Evolutionary conservation across 192 early-diverging fungal species (phyloP).

Genomic region (Linnemannia exigua): DNA sequence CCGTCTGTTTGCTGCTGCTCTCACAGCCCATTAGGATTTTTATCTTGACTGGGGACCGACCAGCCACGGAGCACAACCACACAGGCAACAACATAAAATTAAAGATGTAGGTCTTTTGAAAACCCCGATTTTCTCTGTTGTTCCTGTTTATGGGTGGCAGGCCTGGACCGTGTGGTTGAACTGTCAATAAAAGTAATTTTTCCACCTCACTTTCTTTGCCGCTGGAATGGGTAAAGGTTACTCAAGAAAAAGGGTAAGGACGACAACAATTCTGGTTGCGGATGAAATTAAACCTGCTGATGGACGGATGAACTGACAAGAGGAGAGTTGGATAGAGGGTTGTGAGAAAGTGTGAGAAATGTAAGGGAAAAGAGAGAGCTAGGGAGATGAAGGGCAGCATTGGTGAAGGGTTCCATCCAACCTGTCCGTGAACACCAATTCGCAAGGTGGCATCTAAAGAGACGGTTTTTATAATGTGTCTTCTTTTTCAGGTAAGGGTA

Average conservation of each 20-base stretch:
- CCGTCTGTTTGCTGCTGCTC: background rate
- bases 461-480: background rate
- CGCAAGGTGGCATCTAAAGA: background rate
- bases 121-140: background rate
- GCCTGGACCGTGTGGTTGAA: background rate
- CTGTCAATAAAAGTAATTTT: background rate
- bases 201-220: background rate
- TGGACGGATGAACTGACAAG: background rate
- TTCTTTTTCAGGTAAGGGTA: background rate
- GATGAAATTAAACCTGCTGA: background rate
- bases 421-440: background rate
- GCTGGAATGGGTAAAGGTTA: background rate
- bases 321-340: background rate
- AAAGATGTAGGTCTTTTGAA: background rate
- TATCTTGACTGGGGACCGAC: no score
- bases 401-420: background rate
- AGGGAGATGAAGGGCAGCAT: no score
- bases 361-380: no score
- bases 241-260: background rate
- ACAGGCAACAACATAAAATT: no score
- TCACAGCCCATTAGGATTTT: no score
- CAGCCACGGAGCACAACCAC: background rate
- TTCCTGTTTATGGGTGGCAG: background rate
- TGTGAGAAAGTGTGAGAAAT: background rate
- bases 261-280: background rate